Percentiles rank a stretch among this genome's conserved stretches.
These are phyloP conservation scores for Penicillium decumbens DNA, from an alignment of 2,329 filamentous ascomycete species.

Conservation along the genomic window DNA sequence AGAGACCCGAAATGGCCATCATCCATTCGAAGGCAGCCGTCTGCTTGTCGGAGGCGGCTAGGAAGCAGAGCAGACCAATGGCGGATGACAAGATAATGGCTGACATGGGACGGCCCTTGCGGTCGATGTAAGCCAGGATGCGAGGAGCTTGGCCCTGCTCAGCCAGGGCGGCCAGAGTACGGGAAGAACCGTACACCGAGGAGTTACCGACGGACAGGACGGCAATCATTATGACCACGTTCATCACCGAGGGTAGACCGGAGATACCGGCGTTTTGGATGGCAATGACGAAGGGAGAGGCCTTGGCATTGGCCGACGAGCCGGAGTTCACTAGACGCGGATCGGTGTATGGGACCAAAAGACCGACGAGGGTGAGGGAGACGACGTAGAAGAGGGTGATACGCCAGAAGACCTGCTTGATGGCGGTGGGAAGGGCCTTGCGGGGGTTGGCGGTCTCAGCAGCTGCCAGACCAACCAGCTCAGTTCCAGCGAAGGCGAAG, in stretches of 20 bases:
- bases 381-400: slow-evolving; percentile 88
- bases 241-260: slow-evolving; percentile 82
- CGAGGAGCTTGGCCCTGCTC: slow-evolving; percentile 79
- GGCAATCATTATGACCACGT: slow-evolving; percentile 86
- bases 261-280: slow-evolving; percentile 78
- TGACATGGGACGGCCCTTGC: slow-evolving; percentile 71
- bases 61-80: slow-evolving; percentile 71
- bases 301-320: slow-evolving; percentile 61
- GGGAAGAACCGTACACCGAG: slow-evolving; percentile 82
- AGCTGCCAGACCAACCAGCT: slow-evolving; percentile 58
- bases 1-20: slow-evolving; percentile 66
- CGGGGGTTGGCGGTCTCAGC: slow-evolving; percentile 56
- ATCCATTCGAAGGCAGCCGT: slow-evolving; percentile 72
- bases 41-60: slow-evolving; percentile 61
- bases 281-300: slow-evolving; percentile 90
- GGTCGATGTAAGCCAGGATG: slow-evolving; percentile 75
- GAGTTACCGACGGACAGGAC: slow-evolving; percentile 90
- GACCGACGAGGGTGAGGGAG: slow-evolving; percentile 71
- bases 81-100: slow-evolving; percentile 64
- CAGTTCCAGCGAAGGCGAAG: slow-evolving; percentile 60
- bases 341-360: slow-evolving; percentile 73
- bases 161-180: slow-evolving; percentile 82
- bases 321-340: slow-evolving; percentile 55
- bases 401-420: slow-evolving; percentile 94
- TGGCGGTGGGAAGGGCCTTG: slow-evolving; percentile 74